These are phyloP conservation scores for Tuber calosporum DNA, from an alignment of 495 filamentous ascomycete genomes.

Conservation along the genomic window DNA sequence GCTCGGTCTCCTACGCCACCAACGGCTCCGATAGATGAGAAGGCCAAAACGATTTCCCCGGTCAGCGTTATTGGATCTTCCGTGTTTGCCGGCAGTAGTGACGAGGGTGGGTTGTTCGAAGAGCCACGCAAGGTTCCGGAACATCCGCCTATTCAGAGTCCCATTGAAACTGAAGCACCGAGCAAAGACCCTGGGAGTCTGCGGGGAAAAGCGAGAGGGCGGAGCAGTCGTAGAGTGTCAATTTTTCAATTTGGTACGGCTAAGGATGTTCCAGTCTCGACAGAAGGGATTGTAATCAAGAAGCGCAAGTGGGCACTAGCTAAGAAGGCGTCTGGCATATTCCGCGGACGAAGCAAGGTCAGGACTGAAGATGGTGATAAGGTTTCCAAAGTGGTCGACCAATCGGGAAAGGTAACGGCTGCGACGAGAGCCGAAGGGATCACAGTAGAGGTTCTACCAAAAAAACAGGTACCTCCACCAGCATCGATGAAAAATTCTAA, in stretches of 20 bases:
- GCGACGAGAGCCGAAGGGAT: not conserved
- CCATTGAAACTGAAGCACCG: conserved; percentile 13
- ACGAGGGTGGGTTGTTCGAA: conserved; percentile 25
- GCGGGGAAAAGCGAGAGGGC: conserved; percentile 22
- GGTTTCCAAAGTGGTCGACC: conserved; percentile 6
- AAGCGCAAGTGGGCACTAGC: conserved; percentile 32
- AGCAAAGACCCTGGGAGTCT: conserved; percentile 23
- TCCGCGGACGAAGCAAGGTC: conserved; percentile 22
- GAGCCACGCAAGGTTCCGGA: conserved; percentile 30
- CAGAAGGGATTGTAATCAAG: conserved; percentile 12
- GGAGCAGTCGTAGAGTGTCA: conserved; percentile 25
- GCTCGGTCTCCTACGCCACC: conserved; percentile 8
- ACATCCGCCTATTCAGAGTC: conserved; percentile 21
- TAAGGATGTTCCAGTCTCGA: conserved; percentile 14
- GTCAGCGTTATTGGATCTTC: conserved; percentile 27
- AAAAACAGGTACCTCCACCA: conserved; percentile 32
- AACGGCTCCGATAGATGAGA: conserved; percentile 18
- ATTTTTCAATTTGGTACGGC: conserved; percentile 24
- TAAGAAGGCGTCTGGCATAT: conserved; percentile 31
- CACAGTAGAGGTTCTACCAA: conserved; percentile 7
- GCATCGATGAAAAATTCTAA: conserved; percentile 15
- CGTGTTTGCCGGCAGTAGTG: conserved; percentile 22
- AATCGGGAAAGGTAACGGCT: conserved; percentile 1
- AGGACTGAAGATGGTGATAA: conserved; percentile 21
- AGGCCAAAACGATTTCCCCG: conserved; percentile 31